Conservation (phyloP, 2,329 filamentous ascomycete genomes). For the Teratosphaeria epicoccoides region DNA sequence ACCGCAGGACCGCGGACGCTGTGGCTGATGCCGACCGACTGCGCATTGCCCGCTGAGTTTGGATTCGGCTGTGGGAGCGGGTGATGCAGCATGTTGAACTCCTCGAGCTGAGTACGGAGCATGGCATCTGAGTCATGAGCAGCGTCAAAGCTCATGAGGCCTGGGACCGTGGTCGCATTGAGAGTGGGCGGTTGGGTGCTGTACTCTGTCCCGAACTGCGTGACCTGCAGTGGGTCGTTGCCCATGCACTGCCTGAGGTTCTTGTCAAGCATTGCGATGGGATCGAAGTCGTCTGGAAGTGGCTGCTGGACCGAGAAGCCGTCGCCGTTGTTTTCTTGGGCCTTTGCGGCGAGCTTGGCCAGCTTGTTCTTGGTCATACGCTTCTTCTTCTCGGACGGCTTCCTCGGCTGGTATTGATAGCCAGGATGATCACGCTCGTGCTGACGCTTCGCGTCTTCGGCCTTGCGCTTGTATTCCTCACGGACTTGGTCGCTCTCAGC, state of each 20-base stretch:
- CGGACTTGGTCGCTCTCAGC: not conserved
- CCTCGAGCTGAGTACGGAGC: not conserved
- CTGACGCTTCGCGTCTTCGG: not conserved
- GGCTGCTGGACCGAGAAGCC: not conserved
- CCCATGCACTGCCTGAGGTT: not conserved
- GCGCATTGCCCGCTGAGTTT: not conserved
- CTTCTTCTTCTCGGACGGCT: not conserved
- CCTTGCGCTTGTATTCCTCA: not conserved
- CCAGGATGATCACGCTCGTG: not conserved
- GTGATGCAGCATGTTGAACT: not conserved
- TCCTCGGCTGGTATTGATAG: not conserved
- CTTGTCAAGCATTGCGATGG: slow-evolving; percentile 5
- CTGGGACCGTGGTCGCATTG: not conserved
- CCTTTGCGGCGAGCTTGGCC: not conserved
- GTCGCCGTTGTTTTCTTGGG: not conserved
- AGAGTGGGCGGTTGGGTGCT: not conserved
- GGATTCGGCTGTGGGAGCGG: not conserved
- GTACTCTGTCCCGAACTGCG: not conserved
- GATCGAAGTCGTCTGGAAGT: slow-evolving; percentile 1
- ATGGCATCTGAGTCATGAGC: not conserved
- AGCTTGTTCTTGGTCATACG: not conserved
- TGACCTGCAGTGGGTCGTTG: not conserved
- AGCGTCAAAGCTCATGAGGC: not conserved
- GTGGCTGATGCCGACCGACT: not conserved
- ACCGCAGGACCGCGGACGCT: no score